Conservation (phyloP, 148 eudicot species). For the Mesembryanthemum crystallinum region DNA sequence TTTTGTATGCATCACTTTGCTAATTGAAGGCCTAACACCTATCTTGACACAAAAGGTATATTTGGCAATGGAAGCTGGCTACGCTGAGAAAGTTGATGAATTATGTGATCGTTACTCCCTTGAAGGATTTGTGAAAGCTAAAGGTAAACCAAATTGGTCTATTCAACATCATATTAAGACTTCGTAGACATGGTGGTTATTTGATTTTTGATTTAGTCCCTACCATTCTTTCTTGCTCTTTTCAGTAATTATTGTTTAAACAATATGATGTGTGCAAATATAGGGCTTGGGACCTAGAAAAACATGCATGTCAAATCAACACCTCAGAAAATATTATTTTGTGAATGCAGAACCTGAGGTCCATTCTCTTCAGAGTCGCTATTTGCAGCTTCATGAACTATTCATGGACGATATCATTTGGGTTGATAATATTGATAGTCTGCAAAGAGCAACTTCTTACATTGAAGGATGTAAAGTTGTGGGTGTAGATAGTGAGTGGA, state of each 20-base stretch:
- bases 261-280: neutral
- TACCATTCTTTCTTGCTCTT: too few species aligned
- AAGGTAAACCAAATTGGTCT: constrained; percentile 39
- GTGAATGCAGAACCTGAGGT: constrained; percentile 53
- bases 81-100: constrained; percentile 85
- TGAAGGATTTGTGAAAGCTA: constrained; percentile 62
- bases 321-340: constrained; percentile 10
- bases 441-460: constrained; percentile 60
- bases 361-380: constrained; percentile 40
- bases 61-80: constrained; percentile 99
- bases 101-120: constrained; percentile 79
- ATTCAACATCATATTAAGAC: constrained; percentile 5
- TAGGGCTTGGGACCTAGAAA: neutral
- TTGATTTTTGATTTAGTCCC: neutral
- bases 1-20: neutral
- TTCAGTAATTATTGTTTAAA: neutral
- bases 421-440: constrained; percentile 70
- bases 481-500: constrained; percentile 99
- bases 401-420: constrained; percentile 62
- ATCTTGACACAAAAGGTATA: constrained; percentile 51
- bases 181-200: constrained; percentile 1
- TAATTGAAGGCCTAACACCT: constrained; percentile 16
- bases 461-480: constrained; percentile 83
- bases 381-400: constrained; percentile 66
- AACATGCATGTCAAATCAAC: neutral